Base-by-base conservation (phyloP, 208 protist species). In the Angomonas ambiguus region DNA sequence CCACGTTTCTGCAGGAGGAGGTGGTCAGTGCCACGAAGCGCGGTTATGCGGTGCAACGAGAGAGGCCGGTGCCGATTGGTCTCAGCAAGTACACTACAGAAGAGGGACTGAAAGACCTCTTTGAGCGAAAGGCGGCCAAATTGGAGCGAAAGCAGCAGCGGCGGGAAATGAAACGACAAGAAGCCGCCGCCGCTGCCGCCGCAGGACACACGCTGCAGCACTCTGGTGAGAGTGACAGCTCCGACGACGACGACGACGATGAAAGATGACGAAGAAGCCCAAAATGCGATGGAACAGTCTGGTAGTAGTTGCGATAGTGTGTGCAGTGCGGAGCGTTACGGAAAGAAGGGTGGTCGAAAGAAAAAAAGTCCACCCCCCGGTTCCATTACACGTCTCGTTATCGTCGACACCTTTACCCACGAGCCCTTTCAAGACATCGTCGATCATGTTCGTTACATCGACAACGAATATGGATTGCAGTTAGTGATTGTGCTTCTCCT, bases 371-470 rank as follows among this genome's bases (percentile, higher is more conserved):
- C 74, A 5, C 72, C 77, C 25, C 53, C 75, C 28, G 86, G 91
- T 53, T 68, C 75, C 42, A 51, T 95, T 24, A 74, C 85, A 2
- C 76, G 74, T 1, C 74, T 95, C 10, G 83, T 95, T 24, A 48
- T 95, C 38, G 79, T 95, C 0, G 89, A 95, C 67, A 62, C 65
- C 67, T 95, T 83, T 69, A 92, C 89, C 32, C 89, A 95, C 67
- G 89, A 95, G 58, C 75, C 80, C 22, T 83, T 88, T 25, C 48
- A 33, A 31, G 86, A 93, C 30, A 90, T 93, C 67, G 61, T 84
- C 16, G 65, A 80, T n/a, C 76, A 90, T 48, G 30, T 95, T 8
- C 79, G 89, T 38, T 85, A 70, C 53, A 60, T 93, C 16, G 86
- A 95, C 59, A 34, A 74, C 41, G 72, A 91, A 55, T 75, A 86